Conservation (phyloP, 1,284 basidiomycete genomes). For the Trichosporon ovoides region DNA sequence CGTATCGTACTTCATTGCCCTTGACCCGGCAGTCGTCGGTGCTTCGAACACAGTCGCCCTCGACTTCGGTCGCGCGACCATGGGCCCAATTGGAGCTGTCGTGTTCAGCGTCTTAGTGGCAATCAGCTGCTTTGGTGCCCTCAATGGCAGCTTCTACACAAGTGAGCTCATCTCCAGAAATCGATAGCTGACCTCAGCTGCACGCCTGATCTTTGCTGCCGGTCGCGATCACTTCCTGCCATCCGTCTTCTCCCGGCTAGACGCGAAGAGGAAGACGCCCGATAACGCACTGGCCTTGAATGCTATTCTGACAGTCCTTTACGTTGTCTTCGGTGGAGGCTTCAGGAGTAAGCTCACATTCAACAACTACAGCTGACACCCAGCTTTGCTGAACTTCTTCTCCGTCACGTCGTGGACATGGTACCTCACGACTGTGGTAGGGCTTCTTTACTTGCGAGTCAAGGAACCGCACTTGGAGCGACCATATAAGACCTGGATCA, state of each 20-base stretch:
- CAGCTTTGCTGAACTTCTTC: slow-evolving; percentile 67
- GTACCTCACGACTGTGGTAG: slow-evolving; percentile 83
- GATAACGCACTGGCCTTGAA: slow-evolving; percentile 78
- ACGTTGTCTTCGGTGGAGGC: slow-evolving; percentile 78
- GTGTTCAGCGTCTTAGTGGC: slow-evolving; percentile 83
- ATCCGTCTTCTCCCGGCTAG: slow-evolving; percentile 67
- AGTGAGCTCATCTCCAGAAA: slow-evolving; percentile 45
- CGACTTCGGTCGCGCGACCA: slow-evolving; percentile 83
- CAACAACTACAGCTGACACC: neutral
- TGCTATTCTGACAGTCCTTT: slow-evolving; percentile 64
- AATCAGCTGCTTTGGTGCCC: slow-evolving; percentile 86
- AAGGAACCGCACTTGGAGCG: slow-evolving; percentile 86
- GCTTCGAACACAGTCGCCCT: slow-evolving; percentile 80
- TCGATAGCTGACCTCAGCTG: slow-evolving; percentile 39
- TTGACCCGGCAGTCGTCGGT: slow-evolving; percentile 63
- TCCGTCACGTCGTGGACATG: slow-evolving; percentile 66
- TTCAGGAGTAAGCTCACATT: slow-evolving; percentile 58
- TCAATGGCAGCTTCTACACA: slow-evolving; percentile 82
- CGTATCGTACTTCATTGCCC: slow-evolving; percentile 84
- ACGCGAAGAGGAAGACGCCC: slow-evolving; percentile 70
- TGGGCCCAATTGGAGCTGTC: slow-evolving; percentile 77
- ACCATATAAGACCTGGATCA: slow-evolving; percentile 86
- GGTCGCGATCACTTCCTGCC: slow-evolving; percentile 84
- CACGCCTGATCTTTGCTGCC: slow-evolving; percentile 80
- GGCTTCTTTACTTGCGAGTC: slow-evolving; percentile 77